Conservation (phyloP, 1,139 yeast species). For the Sugiyamaella neomexicana region DNA sequence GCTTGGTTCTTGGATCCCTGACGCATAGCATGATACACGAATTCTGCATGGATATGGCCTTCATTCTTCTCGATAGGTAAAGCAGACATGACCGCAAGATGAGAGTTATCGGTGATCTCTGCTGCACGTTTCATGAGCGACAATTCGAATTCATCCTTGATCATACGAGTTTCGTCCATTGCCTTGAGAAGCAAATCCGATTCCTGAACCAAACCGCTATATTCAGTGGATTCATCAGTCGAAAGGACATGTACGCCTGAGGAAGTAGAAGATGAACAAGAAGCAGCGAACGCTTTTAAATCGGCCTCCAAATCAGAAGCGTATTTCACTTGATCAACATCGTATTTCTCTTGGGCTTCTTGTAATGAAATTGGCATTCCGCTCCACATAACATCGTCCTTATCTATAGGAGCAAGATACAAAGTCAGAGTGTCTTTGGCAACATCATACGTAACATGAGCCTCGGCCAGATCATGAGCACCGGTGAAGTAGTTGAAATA, state of each 20-base stretch:
- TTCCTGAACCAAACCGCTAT: constrained; percentile 22
- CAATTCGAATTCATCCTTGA: constrained; percentile 82
- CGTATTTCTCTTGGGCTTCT: constrained; percentile 64
- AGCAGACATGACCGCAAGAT: constrained; percentile 89
- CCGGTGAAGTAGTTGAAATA: constrained; percentile 88
- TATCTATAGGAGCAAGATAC: constrained; percentile 78
- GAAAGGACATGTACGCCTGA: constrained; percentile 40
- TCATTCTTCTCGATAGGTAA: constrained; percentile 84
- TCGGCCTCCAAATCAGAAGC: constrained; percentile 48
- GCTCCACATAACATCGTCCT: constrained; percentile 95
- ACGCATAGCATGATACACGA: constrained; percentile 86
- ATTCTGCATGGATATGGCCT: constrained; percentile 93
- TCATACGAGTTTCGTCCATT: constrained; percentile 79
- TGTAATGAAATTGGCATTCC: constrained; percentile 77
- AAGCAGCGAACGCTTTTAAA: constrained; percentile 27
- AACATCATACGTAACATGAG: constrained; percentile 63
- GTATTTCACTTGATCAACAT: constrained; percentile 79
- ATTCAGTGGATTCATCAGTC: constrained; percentile 42
- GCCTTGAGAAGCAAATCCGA: constrained; percentile 50
- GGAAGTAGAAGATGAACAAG: constrained; percentile 11
- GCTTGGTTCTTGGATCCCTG: constrained; percentile 89
- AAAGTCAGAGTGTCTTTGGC: constrained; percentile 58
- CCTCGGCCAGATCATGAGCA: constrained; percentile 70
- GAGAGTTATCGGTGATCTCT: constrained; percentile 82
- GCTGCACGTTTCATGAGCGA: constrained; percentile 77